These are phyloP conservation scores for Backusella mclennaniae DNA, from an alignment of 192 early-diverging fungal genomes.

Conservation along the genomic window DNA sequence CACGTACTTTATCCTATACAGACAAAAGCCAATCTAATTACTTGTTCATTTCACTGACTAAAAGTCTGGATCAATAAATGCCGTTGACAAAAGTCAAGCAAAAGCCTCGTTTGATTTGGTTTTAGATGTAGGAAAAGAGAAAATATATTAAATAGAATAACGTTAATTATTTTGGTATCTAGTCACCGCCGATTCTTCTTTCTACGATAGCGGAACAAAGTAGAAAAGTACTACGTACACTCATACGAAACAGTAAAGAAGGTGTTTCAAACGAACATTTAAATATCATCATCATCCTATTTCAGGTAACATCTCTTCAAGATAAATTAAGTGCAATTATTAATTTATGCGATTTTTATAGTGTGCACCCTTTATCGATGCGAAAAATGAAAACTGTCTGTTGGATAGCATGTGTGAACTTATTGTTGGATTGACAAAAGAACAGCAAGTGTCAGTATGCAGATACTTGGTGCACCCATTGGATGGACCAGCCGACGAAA, in stretches of 20 bases:
- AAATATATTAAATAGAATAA: background rate
- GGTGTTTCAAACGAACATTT: background rate
- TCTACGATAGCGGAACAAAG: background rate
- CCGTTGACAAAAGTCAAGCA: conserved; percentile 7
- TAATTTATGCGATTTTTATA: background rate
- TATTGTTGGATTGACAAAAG: background rate
- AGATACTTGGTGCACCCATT: background rate
- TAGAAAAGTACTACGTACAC: background rate
- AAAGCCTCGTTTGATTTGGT: background rate
- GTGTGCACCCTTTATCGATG: background rate
- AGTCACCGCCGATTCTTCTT: background rate
- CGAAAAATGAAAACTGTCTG: background rate
- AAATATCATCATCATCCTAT: conserved; percentile 10
- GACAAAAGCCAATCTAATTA: background rate
- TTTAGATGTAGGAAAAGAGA: background rate
- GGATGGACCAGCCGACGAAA: background rate
- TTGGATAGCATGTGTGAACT: background rate
- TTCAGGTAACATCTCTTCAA: conserved; percentile 14
- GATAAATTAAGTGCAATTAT: background rate
- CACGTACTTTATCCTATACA: background rate
- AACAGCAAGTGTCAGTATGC: background rate
- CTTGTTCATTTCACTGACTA: background rate
- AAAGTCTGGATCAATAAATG: background rate
- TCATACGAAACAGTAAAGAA: conserved; percentile 3
- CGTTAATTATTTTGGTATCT: no score